Base-by-base conservation (phyloP, 768 basidiomycete genomes). In the Lentinus brumalis region DNA sequence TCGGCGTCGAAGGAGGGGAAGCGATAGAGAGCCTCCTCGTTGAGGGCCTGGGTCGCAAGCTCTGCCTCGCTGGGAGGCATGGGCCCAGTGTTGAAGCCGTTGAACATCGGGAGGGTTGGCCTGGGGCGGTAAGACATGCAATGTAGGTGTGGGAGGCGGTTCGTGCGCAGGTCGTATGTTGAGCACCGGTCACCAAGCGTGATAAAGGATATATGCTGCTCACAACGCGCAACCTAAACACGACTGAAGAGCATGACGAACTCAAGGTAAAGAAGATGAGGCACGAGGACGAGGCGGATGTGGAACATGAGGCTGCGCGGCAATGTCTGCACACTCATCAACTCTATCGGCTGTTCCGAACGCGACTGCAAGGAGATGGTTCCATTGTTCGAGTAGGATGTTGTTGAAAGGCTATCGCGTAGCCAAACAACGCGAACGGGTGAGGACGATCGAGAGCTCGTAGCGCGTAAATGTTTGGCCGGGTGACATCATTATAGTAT, bases 1-100 rank as follows among this genome's bases (percentile, higher is more conserved):
- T 84, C 80, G 9, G 90, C 85, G 32, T 83, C 83, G 74, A 94
- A 94, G 26, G 88, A 81, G 0, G 83, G 76, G 68, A 93, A 93
- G 53, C 89, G 87, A 69, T 85, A 87, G 64, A 64, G 78, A 40
- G 82, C 78, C 76, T 94, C 92, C 62, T 93, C 91, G 49, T 77
- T 73, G 66, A 94, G 78, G 12, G 87, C 79, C 71, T 90, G 85
- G 35, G 83, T 85, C 50, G 90, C 90, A 6, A 91, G 76, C 65
- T 91, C 88, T 47, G 86, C 85, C 64, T 91, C 90, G 57, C 81
- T 84, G 40, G 88, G 87, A 60, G 81, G 74, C 79, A 83, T 85
- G 35, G 70, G 74, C 53, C 77, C 77, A 61, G 50, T 10, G 57
- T 59, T 45, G 62, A 63, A 35, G 62, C 62, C 35, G 58, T 63